These are phyloP conservation scores for Coprinopsis strossmayeri DNA, from an alignment of 768 basidiomycete genomes.

Conservation along the genomic window DNA sequence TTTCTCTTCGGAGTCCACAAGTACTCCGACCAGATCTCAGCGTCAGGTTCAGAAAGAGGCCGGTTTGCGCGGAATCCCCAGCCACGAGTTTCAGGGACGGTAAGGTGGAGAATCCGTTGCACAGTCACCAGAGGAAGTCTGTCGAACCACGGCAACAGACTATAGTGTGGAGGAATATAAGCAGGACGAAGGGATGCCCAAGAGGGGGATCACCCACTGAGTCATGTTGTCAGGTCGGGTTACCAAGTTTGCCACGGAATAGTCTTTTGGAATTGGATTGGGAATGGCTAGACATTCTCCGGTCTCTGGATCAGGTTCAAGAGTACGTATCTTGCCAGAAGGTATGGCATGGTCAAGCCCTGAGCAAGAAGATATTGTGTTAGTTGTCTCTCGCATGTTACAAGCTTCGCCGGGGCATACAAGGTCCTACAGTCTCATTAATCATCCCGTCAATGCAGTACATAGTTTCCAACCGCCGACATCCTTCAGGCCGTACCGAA, in stretches of 20 bases:
- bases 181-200: too few relatives aligned
- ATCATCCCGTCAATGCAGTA: slow-evolving; percentile 24
- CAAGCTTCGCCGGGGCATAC: background rate
- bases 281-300: slow-evolving; percentile 8
- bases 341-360: slow-evolving; percentile 1
- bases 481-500: slow-evolving; percentile 36
- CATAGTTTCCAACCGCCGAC: slow-evolving; percentile 48
- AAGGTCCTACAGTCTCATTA: background rate
- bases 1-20: slow-evolving; percentile 28
- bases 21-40: slow-evolving; percentile 37
- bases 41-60: slow-evolving; percentile 19
- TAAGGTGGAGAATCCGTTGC: slow-evolving; percentile 38
- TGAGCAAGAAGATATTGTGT: background rate
- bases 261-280: slow-evolving; percentile 17
- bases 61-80: slow-evolving; percentile 36
- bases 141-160: slow-evolving; percentile 8
- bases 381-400: background rate
- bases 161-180: too few relatives aligned
- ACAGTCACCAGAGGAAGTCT: slow-evolving; percentile 46
- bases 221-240: slow-evolving; percentile 34
- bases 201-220: slow-evolving; percentile 37
- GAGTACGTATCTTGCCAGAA: background rate
- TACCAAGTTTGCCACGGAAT: slow-evolving; percentile 26
- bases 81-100: slow-evolving; percentile 32
- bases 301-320: background rate